Conservation (phyloP, 352 stramenopile genomes). For the Pythium aquatile region DNA sequence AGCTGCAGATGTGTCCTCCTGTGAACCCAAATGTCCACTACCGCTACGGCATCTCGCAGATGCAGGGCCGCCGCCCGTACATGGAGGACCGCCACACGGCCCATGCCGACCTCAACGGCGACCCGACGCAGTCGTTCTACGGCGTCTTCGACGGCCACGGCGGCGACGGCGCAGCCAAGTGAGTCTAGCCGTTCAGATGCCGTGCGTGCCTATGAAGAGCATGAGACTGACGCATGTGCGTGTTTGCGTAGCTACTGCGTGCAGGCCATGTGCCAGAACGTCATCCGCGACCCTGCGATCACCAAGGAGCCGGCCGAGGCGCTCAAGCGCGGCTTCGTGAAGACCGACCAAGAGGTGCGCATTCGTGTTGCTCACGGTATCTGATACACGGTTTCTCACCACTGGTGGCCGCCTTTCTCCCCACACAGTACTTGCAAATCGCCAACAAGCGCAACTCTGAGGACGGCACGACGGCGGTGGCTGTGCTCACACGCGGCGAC, state of each 20-base stretch:
- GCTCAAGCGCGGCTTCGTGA: constrained; percentile 77
- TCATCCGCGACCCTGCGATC: constrained; percentile 71
- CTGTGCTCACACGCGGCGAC: constrained; percentile 69
- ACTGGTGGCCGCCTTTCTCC: background rate
- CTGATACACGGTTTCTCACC: background rate
- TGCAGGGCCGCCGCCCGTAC: constrained; percentile 82
- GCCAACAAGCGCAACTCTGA: constrained; percentile 78
- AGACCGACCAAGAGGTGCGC: constrained; percentile 72
- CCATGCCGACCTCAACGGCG: constrained; percentile 72
- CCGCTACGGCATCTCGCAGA: constrained; percentile 79
- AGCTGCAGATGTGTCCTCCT: constrained; percentile 70
- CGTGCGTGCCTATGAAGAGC: background rate
- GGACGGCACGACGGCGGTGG: constrained; percentile 90
- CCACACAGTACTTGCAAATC: constrained; percentile 73
- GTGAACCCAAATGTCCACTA: constrained; percentile 78
- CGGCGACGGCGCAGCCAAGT: constrained; percentile 88
- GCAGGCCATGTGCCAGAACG: constrained; percentile 79
- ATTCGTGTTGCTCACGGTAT: background rate
- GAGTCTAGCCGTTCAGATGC: constrained; percentile 21
- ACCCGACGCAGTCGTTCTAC: constrained; percentile 87
- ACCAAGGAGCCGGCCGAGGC: constrained; percentile 62
- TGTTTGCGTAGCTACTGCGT: constrained; percentile 62
- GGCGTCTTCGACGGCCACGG: constrained; percentile 94
- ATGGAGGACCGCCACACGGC: constrained; percentile 91
- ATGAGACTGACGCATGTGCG: constrained; percentile 1